phyloP scores from a whole-genome alignment of 139 green algal genomes.

The Zygnema cylindricum region DNA sequence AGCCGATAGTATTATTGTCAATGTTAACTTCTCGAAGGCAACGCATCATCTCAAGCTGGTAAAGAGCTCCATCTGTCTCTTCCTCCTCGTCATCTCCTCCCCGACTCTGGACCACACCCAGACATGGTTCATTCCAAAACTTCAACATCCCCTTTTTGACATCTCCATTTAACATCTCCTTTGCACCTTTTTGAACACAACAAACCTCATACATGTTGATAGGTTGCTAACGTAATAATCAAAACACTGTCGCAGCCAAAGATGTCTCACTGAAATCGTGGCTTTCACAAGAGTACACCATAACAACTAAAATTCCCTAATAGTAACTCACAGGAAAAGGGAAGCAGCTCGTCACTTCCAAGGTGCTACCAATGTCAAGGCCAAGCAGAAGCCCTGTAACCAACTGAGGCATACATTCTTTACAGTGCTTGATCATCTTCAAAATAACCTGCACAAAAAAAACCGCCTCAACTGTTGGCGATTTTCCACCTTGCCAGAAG shows the following conservation, averaged over 20 bases:
- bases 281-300: background rate
- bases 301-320: background rate
- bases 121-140: background rate
- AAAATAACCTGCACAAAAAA: constrained; percentile 66
- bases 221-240: too few relatives aligned
- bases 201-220: too few relatives aligned
- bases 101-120: constrained; percentile 27
- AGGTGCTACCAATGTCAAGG: constrained; percentile 90
- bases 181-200: too few relatives aligned
- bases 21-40: constrained; percentile 97
- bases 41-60: constrained; percentile 98
- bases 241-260: background rate
- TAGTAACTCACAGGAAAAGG: constrained; percentile 81
- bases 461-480: background rate
- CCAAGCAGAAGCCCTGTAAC: constrained; percentile 96
- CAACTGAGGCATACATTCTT: constrained; percentile 74
- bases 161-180: too few relatives aligned
- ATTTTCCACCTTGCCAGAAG: too few relatives aligned
- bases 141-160: too few relatives aligned
- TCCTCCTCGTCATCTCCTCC: constrained; percentile 57
- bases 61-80: constrained; percentile 78
- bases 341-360: constrained; percentile 98
- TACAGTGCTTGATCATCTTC: constrained; percentile 97
- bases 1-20: constrained; percentile 99
- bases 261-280: background rate